Conservation (phyloP, 108 stramenopile genomes). For the Fragilariopsis cylindrus region DNA sequence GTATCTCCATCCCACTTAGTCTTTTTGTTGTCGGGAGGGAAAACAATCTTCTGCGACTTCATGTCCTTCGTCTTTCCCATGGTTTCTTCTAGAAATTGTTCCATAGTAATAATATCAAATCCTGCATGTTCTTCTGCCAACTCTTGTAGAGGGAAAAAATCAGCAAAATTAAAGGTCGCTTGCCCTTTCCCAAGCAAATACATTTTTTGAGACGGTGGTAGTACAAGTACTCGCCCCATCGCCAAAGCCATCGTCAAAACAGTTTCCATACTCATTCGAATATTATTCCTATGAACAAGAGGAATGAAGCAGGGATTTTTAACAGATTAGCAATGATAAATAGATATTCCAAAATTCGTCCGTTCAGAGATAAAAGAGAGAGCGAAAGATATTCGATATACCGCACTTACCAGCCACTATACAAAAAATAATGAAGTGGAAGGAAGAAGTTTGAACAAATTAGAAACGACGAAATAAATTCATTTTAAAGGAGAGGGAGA, state of each 20-base stretch:
- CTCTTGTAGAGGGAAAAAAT: constrained; percentile 58
- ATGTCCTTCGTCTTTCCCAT: constrained; percentile 50
- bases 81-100: constrained; percentile 87
- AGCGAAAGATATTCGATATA: too few species aligned
- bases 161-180: constrained; percentile 37
- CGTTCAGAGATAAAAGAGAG: too few species aligned
- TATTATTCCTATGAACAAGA: constrained; percentile 28
- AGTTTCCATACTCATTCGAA: constrained; percentile 31
- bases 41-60: constrained; percentile 40
- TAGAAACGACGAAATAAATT: not conserved
- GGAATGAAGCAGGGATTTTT: not conserved
- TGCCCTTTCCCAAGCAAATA: constrained; percentile 46
- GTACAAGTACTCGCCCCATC: constrained; percentile 89
- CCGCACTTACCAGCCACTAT: not conserved
- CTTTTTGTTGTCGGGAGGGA: constrained; percentile 64
- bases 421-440: not conserved
- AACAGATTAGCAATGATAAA: too few species aligned
- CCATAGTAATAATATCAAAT: constrained; percentile 85
- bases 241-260: constrained; percentile 75
- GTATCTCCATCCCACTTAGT: constrained; percentile 76
- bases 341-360: too few species aligned
- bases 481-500: not conserved
- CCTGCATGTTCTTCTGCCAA: constrained; percentile 79
- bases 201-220: constrained; percentile 47
- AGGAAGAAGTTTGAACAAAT: not conserved